Percentiles rank a stretch among this genome's conserved stretches.
Conservation (phyloP, 805 yeast species). For the Maudiozyma bulderi region DNA sequence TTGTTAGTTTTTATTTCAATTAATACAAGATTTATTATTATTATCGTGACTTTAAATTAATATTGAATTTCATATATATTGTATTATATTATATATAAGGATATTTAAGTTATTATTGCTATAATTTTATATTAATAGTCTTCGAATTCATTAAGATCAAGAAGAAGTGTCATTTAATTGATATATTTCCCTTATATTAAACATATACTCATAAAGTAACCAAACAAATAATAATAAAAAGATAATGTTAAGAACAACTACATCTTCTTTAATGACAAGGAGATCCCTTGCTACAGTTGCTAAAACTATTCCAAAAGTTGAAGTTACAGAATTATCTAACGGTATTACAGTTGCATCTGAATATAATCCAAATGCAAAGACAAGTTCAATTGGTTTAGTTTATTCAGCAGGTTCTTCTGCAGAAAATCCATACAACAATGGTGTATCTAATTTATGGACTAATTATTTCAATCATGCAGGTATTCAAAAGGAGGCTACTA, state of each 20-base stretch:
- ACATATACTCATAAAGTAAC: background rate
- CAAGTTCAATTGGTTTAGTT: conserved; percentile 61
- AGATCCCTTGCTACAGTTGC: conserved; percentile 4
- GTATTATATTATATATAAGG: no score
- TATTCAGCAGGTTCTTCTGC: conserved; percentile 71
- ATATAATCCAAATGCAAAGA: conserved; percentile 36
- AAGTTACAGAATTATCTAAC: conserved; percentile 61
- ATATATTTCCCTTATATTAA: background rate
- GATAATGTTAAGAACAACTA: conserved; percentile 13
- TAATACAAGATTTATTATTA: no score
- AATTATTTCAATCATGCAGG: conserved; percentile 33
- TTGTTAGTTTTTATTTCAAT: no score
- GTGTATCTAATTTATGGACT: conserved; percentile 61
- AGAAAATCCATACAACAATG: conserved; percentile 75
- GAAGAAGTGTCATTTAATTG: no score
- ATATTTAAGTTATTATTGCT: no score
- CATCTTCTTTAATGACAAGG: conserved; percentile 2
- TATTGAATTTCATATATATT: no score
- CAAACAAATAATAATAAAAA: background rate
- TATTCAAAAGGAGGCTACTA: conserved; percentile 25
- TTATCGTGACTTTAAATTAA: no score
- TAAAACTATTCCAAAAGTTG: conserved; percentile 43
- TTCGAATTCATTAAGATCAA: no score
- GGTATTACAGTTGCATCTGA: conserved; percentile 71
- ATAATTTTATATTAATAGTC: no score